These are phyloP conservation scores for Brassica juncea DNA, from an alignment of 345 rosid species.

Conservation along the genomic window DNA sequence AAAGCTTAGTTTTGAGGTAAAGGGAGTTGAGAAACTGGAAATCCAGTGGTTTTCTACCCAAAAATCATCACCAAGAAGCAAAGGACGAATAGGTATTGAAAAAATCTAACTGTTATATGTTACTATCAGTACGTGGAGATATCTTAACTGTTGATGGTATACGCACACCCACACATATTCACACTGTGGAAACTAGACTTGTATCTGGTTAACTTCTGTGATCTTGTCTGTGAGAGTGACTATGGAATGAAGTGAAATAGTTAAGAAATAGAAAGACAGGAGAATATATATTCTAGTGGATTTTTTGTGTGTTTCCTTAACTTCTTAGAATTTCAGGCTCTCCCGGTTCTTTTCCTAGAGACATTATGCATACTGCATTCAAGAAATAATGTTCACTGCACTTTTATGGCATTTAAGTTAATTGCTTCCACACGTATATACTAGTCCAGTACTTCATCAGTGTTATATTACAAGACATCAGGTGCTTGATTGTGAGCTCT, in stretches of 20 bases:
- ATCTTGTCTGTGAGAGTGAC: too few relatives aligned
- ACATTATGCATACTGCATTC: too few relatives aligned
- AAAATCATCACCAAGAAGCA: conserved; percentile 62
- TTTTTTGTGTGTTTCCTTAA: too few relatives aligned
- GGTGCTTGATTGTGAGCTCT: not conserved
- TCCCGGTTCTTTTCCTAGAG: too few relatives aligned
- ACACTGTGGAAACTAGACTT: conserved; percentile 8
- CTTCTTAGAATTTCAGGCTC: too few relatives aligned
- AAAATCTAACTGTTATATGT: conserved; percentile 18
- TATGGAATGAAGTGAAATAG: too few relatives aligned
- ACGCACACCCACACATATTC: not conserved
- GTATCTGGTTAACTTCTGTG: not conserved
- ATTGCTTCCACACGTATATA: too few relatives aligned
- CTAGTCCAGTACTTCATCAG: too few relatives aligned
- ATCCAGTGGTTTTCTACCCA: conserved; percentile 78
- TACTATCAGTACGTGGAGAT: conserved; percentile 1
- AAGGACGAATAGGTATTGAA: conserved; percentile 63
- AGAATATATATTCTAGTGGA: too few relatives aligned
- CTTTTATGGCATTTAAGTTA: too few relatives aligned
- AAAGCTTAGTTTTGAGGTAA: conserved; percentile 77
- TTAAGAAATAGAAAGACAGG: too few relatives aligned
- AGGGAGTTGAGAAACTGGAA: conserved; percentile 85
- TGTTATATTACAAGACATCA: not conserved
- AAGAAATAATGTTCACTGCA: too few relatives aligned
- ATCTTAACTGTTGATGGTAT: not conserved